Conservation (phyloP, 1,284 basidiomycete genomes). For the Lentinus polychrous region DNA sequence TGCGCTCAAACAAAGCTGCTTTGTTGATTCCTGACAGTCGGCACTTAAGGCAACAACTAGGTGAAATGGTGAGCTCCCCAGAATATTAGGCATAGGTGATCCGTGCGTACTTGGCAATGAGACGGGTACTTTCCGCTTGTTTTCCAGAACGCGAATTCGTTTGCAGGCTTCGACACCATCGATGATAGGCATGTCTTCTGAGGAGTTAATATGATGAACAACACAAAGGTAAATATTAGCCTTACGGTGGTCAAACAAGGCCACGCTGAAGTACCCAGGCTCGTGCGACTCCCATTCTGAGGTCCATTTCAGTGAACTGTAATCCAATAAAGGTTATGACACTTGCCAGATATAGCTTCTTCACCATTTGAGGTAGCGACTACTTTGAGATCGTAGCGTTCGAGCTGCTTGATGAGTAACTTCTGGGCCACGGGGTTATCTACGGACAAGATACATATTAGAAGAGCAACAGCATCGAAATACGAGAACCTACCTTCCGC, state of each 20-base stretch:
- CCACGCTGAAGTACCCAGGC: slow-evolving; percentile 60
- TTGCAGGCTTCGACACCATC: slow-evolving; percentile 70
- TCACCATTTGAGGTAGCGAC: slow-evolving; percentile 58
- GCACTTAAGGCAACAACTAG: slow-evolving; percentile 65
- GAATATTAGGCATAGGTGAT: background rate
- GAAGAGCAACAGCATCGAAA: background rate
- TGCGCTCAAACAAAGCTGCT: slow-evolving; percentile 62
- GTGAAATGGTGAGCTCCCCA: slow-evolving; percentile 8
- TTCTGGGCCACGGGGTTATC: slow-evolving; percentile 66
- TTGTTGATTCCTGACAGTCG: slow-evolving; percentile 69
- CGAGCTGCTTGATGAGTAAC: slow-evolving; percentile 56
- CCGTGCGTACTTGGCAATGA: slow-evolving; percentile 46
- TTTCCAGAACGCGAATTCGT: slow-evolving; percentile 51
- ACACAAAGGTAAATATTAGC: slow-evolving; percentile 5
- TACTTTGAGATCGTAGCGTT: slow-evolving; percentile 52
- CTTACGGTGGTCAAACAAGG: slow-evolving; percentile 68
- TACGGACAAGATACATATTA: slow-evolving; percentile 19
- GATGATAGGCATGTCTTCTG: slow-evolving; percentile 65
- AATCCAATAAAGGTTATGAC: background rate
- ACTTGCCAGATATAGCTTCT: slow-evolving; percentile 51
- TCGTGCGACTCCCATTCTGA: slow-evolving; percentile 61
- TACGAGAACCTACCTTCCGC: slow-evolving; percentile 47
- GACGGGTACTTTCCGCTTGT: slow-evolving; percentile 39
- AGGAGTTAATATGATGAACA: background rate
- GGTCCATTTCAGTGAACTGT: background rate